These are phyloP conservation scores for Rhizopogon vesiculosus DNA, from an alignment of 768 basidiomycete species.

Conservation along the genomic window DNA sequence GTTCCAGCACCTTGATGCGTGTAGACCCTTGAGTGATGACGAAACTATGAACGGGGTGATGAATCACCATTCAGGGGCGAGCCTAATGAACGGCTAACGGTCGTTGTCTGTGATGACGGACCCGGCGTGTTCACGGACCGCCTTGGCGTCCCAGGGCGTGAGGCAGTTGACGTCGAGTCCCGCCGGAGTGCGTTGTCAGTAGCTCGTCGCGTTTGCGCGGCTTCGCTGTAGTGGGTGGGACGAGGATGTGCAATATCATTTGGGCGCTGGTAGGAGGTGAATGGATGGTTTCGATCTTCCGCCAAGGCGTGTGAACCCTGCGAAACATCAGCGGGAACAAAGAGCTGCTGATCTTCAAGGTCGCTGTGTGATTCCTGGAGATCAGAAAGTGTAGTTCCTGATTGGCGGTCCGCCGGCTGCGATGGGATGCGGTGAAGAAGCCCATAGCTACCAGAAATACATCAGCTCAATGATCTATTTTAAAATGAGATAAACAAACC, in stretches of 20 bases:
- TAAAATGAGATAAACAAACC: slow-evolving; percentile 44
- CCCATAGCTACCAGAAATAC: slow-evolving; percentile 57
- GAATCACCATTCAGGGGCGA: slow-evolving; percentile 46
- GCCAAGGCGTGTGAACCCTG: slow-evolving; percentile 1
- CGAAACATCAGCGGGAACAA: slow-evolving; percentile 64
- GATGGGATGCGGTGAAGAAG: slow-evolving; percentile 91
- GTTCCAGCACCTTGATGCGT: slow-evolving; percentile 27
- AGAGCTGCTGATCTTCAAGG: slow-evolving; percentile 61
- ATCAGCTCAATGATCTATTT: background rate
- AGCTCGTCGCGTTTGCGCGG: slow-evolving; percentile 8
- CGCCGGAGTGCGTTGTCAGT: slow-evolving; percentile 7
- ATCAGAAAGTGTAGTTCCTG: slow-evolving; percentile 54
- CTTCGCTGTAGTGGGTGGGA: slow-evolving; percentile 20
- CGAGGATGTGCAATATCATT: slow-evolving; percentile 24
- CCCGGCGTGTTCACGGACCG: slow-evolving; percentile 23
- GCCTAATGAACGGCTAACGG: slow-evolving; percentile 29
- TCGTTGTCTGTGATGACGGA: slow-evolving; percentile 25
- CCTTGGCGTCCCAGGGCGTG: slow-evolving; percentile 23
- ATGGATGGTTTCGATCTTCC: slow-evolving; percentile 4
- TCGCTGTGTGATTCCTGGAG: slow-evolving; percentile 44
- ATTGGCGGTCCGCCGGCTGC: slow-evolving; percentile 54
- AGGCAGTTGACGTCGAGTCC: slow-evolving; percentile 11
- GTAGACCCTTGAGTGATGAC: slow-evolving; percentile 29
- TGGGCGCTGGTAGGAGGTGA: slow-evolving; percentile 4
- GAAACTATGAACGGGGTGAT: slow-evolving; percentile 34